These are phyloP conservation scores for Stromatinia cepivora DNA, from an alignment of 2,329 filamentous ascomycete genomes.

Conservation along the genomic window DNA sequence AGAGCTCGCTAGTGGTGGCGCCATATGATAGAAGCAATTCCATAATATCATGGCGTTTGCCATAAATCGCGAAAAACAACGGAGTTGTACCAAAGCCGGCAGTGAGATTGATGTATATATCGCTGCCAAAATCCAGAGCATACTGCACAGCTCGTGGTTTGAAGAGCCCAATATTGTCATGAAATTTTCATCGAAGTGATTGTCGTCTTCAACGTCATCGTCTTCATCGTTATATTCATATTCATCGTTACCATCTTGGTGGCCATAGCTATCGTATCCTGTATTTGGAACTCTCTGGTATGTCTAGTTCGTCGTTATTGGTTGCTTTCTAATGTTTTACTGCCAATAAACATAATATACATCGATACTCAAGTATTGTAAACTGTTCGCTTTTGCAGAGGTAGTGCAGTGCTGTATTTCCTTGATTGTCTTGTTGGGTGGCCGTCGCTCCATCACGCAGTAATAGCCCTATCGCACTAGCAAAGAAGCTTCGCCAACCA, in stretches of 20 bases:
- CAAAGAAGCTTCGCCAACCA: not conserved
- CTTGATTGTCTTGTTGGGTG: not conserved
- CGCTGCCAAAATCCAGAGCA: not conserved
- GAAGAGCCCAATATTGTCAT: not conserved
- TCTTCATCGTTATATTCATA: not conserved
- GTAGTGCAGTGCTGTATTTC: conserved; percentile 15
- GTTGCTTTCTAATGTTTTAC: not conserved
- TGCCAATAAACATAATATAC: not conserved
- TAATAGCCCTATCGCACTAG: not conserved
- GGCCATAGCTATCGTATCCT: not conserved
- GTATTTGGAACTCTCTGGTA: not conserved
- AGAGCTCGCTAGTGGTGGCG: not conserved
- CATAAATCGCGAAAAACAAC: conserved; percentile 4
- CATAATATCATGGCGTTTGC: not conserved
- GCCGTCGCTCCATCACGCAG: not conserved
- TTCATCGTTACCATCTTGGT: not conserved
- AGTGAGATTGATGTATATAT: not conserved
- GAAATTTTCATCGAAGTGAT: not conserved
- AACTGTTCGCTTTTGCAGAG: not conserved
- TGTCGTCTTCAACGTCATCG: too few relatives aligned
- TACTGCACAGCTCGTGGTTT: not conserved
- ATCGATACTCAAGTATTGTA: not conserved
- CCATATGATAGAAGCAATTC: not conserved
- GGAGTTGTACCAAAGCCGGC: not conserved
- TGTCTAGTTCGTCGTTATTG: too few relatives aligned